Percentiles rank a stretch among this genome's conserved stretches.
phyloP scores from a whole-genome alignment of 2,329 filamentous ascomycete species.

The Emergomyces africanus region DNA sequence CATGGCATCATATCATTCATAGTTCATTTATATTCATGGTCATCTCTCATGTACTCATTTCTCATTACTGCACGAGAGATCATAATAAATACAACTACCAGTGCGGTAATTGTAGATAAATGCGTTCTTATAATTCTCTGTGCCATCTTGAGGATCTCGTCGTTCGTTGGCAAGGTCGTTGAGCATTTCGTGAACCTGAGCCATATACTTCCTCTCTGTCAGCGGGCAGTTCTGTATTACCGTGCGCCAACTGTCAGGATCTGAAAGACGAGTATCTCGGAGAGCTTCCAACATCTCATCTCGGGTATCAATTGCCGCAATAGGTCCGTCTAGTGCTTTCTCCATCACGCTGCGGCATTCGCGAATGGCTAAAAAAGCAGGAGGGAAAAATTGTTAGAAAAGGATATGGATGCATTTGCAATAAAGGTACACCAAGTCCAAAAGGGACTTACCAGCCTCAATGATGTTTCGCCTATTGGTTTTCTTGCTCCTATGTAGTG shows the following conservation, averaged over 20 bases:
- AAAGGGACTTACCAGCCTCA: slow-evolving; percentile 52
- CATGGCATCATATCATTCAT: neutral
- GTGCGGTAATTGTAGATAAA: slow-evolving; percentile 91
- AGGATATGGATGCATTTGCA: neutral
- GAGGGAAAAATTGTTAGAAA: neutral
- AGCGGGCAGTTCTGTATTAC: slow-evolving; percentile 67
- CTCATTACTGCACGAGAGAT: slow-evolving; percentile 40
- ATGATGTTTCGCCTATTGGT: slow-evolving; percentile 78
- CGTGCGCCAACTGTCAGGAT: slow-evolving; percentile 70
- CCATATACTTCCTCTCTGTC: slow-evolving; percentile 67
- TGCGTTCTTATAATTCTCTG: slow-evolving; percentile 50
- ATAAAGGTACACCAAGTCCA: neutral
- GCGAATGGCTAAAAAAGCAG: slow-evolving; percentile 31
- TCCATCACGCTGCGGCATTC: slow-evolving; percentile 51
- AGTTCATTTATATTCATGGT: slow-evolving; percentile 5
- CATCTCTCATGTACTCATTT: slow-evolving; percentile 11
- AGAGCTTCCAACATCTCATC: slow-evolving; percentile 72
- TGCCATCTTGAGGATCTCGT: slow-evolving; percentile 29
- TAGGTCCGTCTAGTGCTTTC: slow-evolving; percentile 61
- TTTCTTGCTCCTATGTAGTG: slow-evolving; percentile 79
- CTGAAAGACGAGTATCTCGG: slow-evolving; percentile 58
- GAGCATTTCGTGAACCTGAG: slow-evolving; percentile 69
- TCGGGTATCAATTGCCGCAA: slow-evolving; percentile 77
- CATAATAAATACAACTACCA: slow-evolving; percentile 73
- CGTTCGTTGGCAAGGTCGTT: slow-evolving; percentile 44